These are phyloP conservation scores for Claviceps sorghi DNA, from an alignment of 2,329 filamentous ascomycete species.

Conservation along the genomic window DNA sequence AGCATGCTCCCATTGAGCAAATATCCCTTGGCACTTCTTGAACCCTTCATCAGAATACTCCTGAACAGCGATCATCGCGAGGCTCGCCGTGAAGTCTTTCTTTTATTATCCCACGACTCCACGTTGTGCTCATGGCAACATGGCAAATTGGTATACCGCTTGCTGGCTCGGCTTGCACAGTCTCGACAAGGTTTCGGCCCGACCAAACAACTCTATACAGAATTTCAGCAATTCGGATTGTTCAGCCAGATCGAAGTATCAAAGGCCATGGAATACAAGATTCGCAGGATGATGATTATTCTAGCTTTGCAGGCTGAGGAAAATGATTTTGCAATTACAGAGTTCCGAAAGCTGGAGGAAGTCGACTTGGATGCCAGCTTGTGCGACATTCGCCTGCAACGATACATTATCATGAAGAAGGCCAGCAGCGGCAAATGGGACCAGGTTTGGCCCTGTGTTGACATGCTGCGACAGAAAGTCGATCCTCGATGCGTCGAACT, in stretches of 20 bases:
- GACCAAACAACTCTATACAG: conserved; percentile 14
- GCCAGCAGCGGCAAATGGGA: conserved; percentile 16
- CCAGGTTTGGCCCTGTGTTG: conserved; percentile 10
- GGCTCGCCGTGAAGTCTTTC: conserved; percentile 5
- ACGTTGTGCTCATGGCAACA: conserved; percentile 5
- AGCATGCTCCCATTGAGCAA: conserved; percentile 10
- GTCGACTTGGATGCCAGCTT: conserved; percentile 9
- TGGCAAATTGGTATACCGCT: conserved; percentile 7
- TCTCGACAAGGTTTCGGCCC: conserved; percentile 3
- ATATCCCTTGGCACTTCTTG: conserved; percentile 9
- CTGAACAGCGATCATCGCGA: conserved; percentile 4
- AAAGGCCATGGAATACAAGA: conserved; percentile 13
- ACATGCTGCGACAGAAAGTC: conserved; percentile 9
- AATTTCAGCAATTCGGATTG: conserved; percentile 16
- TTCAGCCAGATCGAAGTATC: conserved; percentile 10
- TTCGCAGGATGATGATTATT: conserved; percentile 15
- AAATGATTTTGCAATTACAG: conserved; percentile 12
- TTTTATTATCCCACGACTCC: conserved; percentile 5
- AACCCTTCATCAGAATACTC: not conserved
- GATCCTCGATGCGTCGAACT: conserved; percentile 11
- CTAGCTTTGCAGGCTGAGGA: conserved; percentile 16
- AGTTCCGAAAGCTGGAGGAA: conserved; percentile 12
- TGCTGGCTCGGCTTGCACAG: conserved; percentile 6
- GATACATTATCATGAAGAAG: conserved; percentile 14
- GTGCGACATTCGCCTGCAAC: conserved; percentile 15